A percentile compares a stretch with the other conserved stretches of the same genome.
These are phyloP conservation scores for Fusarium redolens DNA, from an alignment of 2,329 filamentous ascomycete species.

Conservation along the genomic window DNA sequence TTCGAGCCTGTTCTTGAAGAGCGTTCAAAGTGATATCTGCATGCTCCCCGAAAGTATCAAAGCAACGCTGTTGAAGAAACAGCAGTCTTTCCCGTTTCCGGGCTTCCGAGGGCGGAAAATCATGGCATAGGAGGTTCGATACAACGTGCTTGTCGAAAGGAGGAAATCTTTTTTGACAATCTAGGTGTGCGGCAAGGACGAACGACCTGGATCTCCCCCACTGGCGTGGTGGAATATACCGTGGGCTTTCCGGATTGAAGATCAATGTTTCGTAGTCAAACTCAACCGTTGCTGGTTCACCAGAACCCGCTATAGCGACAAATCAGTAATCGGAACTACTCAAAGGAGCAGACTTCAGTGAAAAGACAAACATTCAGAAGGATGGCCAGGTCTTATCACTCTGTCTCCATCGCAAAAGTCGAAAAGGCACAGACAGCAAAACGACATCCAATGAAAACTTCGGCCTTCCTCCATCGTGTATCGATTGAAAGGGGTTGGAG, in stretches of 20 bases:
- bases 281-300: not conserved
- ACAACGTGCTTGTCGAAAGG: not conserved
- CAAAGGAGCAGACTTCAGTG: not conserved
- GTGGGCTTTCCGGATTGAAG: conserved; percentile 4
- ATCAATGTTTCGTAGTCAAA: conserved; percentile 2
- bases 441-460: not conserved
- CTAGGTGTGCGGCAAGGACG: not conserved
- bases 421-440: conserved; percentile 21
- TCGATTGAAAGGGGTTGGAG: not conserved
- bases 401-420: conserved; percentile 4
- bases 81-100: not conserved
- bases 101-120: not conserved
- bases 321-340: not conserved
- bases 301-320: not conserved
- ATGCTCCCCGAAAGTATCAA: not conserved
- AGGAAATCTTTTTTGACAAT: not conserved
- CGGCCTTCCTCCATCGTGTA: not conserved
- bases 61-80: not conserved
- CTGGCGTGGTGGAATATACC: conserved; percentile 6
- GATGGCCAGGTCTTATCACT: not conserved
- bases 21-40: not conserved
- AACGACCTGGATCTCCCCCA: not conserved
- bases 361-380: not conserved
- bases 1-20: conserved; percentile 5
- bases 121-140: not conserved